Conservation (phyloP, 768 basidiomycete species). For the Mycena rebaudengoi region DNA sequence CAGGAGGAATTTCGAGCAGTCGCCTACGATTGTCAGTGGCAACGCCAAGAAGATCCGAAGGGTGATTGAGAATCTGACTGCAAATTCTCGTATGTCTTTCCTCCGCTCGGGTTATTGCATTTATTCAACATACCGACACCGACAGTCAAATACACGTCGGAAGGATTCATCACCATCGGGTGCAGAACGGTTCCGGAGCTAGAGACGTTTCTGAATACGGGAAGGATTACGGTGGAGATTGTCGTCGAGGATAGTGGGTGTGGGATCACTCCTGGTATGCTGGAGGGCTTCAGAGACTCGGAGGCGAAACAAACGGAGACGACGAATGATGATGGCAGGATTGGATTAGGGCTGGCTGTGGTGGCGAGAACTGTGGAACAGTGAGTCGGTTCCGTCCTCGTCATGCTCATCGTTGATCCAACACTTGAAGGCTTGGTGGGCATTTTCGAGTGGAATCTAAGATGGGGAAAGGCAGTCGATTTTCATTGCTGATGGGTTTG, state of each 20-base stretch:
- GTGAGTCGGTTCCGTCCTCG: conserved; percentile 5
- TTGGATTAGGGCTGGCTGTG: conserved; percentile 79
- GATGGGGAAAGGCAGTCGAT: conserved; percentile 68
- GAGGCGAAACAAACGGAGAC: conserved; percentile 67
- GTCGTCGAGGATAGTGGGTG: conserved; percentile 76
- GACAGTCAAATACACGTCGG: conserved; percentile 74
- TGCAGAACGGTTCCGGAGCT: conserved; percentile 63
- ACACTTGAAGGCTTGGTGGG: conserved; percentile 57
- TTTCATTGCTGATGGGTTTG: conserved; percentile 78
- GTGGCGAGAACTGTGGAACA: conserved; percentile 85
- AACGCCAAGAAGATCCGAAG: conserved; percentile 79
- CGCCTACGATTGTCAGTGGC: conserved; percentile 69
- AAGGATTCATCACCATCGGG: conserved; percentile 67
- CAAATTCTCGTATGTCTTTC: conserved; percentile 67
- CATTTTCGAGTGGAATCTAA: conserved; percentile 82
- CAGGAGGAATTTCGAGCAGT: conserved; percentile 57
- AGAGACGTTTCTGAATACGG: conserved; percentile 52
- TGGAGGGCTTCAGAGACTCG: conserved; percentile 83
- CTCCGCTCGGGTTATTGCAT: background rate
- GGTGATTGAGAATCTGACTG: conserved; percentile 80
- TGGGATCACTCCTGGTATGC: conserved; percentile 70
- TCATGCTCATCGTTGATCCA: background rate
- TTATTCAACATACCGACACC: background rate
- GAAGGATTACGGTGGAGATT: conserved; percentile 70
- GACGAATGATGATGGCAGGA: conserved; percentile 47